Evolutionary conservation across 306 rosid species (phyloP), one percentile per base, ranked within the genome.

Genomic region (Parietaria judaica): DNA sequence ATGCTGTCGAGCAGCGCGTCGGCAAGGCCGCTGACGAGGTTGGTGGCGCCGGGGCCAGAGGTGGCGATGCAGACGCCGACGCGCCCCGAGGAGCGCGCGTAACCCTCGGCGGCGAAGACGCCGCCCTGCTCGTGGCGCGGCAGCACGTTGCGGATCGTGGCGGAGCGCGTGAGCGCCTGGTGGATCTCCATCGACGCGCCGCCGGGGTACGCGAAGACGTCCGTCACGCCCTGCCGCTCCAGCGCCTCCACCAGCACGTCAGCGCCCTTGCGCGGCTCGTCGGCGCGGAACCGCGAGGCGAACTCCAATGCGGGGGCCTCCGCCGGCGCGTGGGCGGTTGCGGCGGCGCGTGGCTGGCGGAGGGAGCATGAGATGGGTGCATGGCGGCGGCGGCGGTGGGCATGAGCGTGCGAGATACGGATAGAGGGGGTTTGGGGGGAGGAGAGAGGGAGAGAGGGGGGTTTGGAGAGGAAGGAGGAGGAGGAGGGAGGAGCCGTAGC

Each of bases 121-220:
- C 98, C 98, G 2, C 98, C 96, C 53, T 92, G 96, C 61, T 92
- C 95, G 47, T 88, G 98, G 36, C 95, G 95, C 0, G 95, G 98
- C 11, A 92, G 96, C 37, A 84, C 70, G 69, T 84, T 92, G 4
- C 85, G 83, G 63, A 92, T 88, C 51, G 15, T 4, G 12, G 15
- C 0, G 44, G 98, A 84, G 74, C 96, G 94, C 6, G 95, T 92
- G 36, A 92, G 90, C 0, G 98, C 95, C 60, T 92, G 96, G 81
- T 92, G 96, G 74, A 92, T 92, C 78, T 92, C 96, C 95, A 92
- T 3, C 5, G 98, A 88, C 5, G 98, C 95, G 58, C 98, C 96
- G 11, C 95, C 98, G 5, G 95, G 98, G 74, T 92, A 88, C 23
- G 98, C 95, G 69, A 92, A 88, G 4, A 92, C 98, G 14, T 67